A percentile compares a stretch with the other conserved stretches of the same genome.
Conservation (phyloP, 805 yeast genomes). For the Candida sakaeoensis region DNA sequence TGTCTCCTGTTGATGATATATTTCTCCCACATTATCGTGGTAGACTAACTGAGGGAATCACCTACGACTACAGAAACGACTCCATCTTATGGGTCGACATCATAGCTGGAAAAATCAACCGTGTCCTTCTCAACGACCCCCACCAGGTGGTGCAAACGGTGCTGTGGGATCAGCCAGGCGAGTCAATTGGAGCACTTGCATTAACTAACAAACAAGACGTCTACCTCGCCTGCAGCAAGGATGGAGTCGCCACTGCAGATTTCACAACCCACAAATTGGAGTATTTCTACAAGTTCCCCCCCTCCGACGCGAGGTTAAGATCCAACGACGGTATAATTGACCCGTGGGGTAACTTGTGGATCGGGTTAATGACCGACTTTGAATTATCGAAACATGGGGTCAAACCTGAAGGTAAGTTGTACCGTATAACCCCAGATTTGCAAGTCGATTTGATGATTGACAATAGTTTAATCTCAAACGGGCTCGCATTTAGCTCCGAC, state of each 20-base stretch:
- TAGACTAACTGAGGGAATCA: slow-evolving; percentile 62
- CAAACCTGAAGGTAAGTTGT: slow-evolving; percentile 50
- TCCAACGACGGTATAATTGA: slow-evolving; percentile 85
- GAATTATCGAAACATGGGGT: slow-evolving; percentile 25
- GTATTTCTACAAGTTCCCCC: slow-evolving; percentile 41
- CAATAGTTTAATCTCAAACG: slow-evolving; percentile 61
- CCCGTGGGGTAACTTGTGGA: slow-evolving; percentile 71
- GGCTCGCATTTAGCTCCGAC: slow-evolving; percentile 39
- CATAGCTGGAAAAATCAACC: slow-evolving; percentile 35
- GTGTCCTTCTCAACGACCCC: slow-evolving; percentile 21
- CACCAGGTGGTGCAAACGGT: slow-evolving; percentile 36
- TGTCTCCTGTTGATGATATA: slow-evolving; percentile 8
- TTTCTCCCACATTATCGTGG: slow-evolving; percentile 33
- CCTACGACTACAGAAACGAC: slow-evolving; percentile 55
- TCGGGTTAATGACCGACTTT: slow-evolving; percentile 75
- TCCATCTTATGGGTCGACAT: slow-evolving; percentile 48
- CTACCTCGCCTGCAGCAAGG: slow-evolving; percentile 57
- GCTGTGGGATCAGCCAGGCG: slow-evolving; percentile 29
- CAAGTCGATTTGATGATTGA: slow-evolving; percentile 27
- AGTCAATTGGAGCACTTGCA: slow-evolving; percentile 68
- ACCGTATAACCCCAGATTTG: slow-evolving; percentile 30
- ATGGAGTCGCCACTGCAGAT: slow-evolving; percentile 59
- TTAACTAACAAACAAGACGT: slow-evolving; percentile 54
- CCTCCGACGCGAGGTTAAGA: slow-evolving; percentile 24
- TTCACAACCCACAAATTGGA: slow-evolving; percentile 33